phyloP scores from a whole-genome alignment of 2,329 filamentous ascomycete genomes.

The Calonectria honghensis region DNA sequence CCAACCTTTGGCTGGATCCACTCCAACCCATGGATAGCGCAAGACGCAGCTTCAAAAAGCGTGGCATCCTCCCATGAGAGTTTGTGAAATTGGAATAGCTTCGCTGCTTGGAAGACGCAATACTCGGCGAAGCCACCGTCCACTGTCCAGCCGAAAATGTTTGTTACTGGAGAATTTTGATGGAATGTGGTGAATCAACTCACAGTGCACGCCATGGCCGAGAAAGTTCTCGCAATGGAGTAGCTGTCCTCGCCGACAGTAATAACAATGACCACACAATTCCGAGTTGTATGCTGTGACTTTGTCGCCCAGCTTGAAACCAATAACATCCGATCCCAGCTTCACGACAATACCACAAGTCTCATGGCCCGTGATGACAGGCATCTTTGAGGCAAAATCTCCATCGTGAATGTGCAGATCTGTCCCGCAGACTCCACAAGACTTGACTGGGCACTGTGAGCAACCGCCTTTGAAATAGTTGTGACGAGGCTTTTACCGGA shows the following conservation, averaged over 20 bases:
- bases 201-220: constrained; percentile 1
- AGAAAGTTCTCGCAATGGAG: constrained; percentile 4
- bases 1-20: neutral
- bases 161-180: neutral
- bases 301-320: neutral
- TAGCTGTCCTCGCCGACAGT: neutral
- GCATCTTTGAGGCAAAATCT: neutral
- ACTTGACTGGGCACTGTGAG: neutral
- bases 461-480: neutral
- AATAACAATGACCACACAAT: constrained; percentile 1
- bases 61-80: neutral
- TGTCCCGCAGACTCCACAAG: constrained; percentile 1
- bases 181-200: neutral
- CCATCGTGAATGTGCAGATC: constrained; percentile 8
- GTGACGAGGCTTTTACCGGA: neutral
- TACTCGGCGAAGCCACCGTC: constrained; percentile 11
- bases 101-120: neutral
- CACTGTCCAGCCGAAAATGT: neutral
- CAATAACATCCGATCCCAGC: neutral
- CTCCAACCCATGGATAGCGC: neutral
- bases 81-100: neutral
- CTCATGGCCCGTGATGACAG: constrained; percentile 6
- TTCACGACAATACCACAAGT: constrained; percentile 4
- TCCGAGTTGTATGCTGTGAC: constrained; percentile 15
- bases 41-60: neutral